A percentile compares a stretch with the other conserved stretches of the same genome.
phyloP scores from a whole-genome alignment of 2,329 filamentous ascomycete genomes.

The Chaetoscypha palmicola region DNA sequence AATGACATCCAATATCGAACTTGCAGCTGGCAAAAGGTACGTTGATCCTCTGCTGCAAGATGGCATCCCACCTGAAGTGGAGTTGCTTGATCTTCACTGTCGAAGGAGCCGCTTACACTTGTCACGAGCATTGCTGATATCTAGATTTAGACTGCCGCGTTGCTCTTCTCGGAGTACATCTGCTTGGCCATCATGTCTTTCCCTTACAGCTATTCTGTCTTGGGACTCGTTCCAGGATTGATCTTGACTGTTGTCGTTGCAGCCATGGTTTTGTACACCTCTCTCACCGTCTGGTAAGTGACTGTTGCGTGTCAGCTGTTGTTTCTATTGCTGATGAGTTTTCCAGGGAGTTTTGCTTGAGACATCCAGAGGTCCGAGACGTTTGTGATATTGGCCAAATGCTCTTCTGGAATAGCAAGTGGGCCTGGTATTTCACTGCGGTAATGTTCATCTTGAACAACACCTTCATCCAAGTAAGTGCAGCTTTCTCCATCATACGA shows the following conservation, averaged over 20 bases:
- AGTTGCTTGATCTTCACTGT: background rate
- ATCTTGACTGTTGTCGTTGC: constrained; percentile 78
- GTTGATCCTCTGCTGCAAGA: no score
- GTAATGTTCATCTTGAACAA: constrained; percentile 93
- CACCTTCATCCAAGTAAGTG: constrained; percentile 69
- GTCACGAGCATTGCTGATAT: no score
- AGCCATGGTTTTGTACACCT: constrained; percentile 75
- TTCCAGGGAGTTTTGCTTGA: constrained; percentile 79
- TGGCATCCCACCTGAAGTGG: background rate
- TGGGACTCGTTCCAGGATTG: constrained; percentile 79
- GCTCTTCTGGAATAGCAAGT: constrained; percentile 79
- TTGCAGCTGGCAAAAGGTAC: constrained; percentile 84
- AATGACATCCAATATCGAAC: constrained; percentile 86
- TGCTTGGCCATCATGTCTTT: constrained; percentile 93
- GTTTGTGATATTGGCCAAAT: constrained; percentile 95
- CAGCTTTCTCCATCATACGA: background rate
- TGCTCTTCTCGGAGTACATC: constrained; percentile 94
- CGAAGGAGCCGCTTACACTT: no score
- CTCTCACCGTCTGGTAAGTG: constrained; percentile 53
- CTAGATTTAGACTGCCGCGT: constrained; percentile 67
- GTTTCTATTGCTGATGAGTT: background rate
- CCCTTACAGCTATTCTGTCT: constrained; percentile 81
- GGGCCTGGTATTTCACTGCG: constrained; percentile 63
- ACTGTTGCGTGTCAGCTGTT: background rate
- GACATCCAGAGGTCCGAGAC: constrained; percentile 85